Evolutionary conservation across 202 grass and related monocot genomes (phyloP).

Genomic region (Zoysia matrella): DNA sequence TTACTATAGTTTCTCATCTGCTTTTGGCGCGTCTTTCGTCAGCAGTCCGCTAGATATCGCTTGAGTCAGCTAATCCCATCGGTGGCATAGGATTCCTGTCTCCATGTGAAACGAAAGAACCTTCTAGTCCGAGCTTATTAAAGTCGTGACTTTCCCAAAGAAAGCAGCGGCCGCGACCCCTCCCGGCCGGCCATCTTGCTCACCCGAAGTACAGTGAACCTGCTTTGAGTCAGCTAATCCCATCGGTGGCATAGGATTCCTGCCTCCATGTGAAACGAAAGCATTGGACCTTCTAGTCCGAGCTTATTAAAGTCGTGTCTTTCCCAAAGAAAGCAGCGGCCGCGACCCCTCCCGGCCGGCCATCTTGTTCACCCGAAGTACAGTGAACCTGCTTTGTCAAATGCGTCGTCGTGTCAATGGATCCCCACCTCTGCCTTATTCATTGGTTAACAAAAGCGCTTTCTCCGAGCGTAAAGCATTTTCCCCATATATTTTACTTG

Average conservation of each 20-base stretch:
- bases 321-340: too few relatives aligned
- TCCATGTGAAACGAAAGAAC: conserved; percentile 42
- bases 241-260: too few relatives aligned
- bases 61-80: neutral
- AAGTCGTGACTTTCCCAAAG: conserved; percentile 27
- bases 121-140: too few relatives aligned
- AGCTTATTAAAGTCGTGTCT: conserved; percentile 5
- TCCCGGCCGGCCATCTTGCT: neutral
- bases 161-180: conserved; percentile 11
- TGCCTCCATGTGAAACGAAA: too few relatives aligned
- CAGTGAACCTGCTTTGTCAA: conserved; percentile 4
- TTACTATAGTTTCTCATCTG: neutral
- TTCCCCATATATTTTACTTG: too few relatives aligned
- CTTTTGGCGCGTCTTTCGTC: neutral
- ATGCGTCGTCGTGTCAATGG: neutral
- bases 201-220: too few relatives aligned
- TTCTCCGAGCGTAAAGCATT: neutral
- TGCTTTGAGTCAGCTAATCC: too few relatives aligned
- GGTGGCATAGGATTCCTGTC: neutral
- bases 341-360: neutral
- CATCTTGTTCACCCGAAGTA: conserved; percentile 17
- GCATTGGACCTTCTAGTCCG: neutral
- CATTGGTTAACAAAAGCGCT: neutral
- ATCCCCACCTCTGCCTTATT: neutral
- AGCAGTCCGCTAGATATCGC: neutral